Evolutionary conservation across 306 rosid species (phyloP), one percentile per base, ranked within the genome.

Genomic region (Sechiopsis laciniata): DNA sequence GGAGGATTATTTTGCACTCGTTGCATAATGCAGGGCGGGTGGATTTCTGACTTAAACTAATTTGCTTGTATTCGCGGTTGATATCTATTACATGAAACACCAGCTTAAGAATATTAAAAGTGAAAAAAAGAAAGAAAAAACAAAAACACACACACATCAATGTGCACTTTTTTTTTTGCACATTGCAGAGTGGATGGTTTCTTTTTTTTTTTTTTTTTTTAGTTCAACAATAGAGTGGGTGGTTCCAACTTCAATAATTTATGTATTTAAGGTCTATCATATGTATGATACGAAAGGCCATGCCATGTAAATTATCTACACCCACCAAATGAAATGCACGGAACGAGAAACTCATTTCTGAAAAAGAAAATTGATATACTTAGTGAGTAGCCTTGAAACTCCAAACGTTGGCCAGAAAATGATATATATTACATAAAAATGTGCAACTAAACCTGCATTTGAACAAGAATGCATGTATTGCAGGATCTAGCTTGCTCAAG

Each of bases 391-490:
- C 73, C 37, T 48, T 48, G 73, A 69, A 69, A 69, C 73, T 64
- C 48, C 73, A 46, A 68, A 48, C 19, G 6, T 12, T 45, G 56
- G 73, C 73, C 19, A 68, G 37, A 68, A 21, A 40, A 68, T 68
- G 0, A 63, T n/a, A 46, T 45, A 11, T 46, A 68, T 46, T 20
- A 12, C 73, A 68, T 29, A 71, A 55, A 63, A 55, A 50, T 5
- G 20, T 77, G 53, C 16, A 51, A 71, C 37, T 72, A 80, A 45
- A 48, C 37, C 21, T 48, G 73, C 40, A 68, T 68, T 48, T 68
- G 37, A 12, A 68, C 35, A 68, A 68, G 56, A 45, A 48, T 48
- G 40, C 56, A 48, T 46, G 56, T 13, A 68, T 22, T 46, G 35
- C 57, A 46, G 53, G 42, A 21, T 70, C 69, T n/a, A 73, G 19